Percentiles rank a stretch among this genome's conserved stretches.
phyloP scores from a whole-genome alignment of 2,329 filamentous ascomycete genomes.

The Trichoderma aggressivum region DNA sequence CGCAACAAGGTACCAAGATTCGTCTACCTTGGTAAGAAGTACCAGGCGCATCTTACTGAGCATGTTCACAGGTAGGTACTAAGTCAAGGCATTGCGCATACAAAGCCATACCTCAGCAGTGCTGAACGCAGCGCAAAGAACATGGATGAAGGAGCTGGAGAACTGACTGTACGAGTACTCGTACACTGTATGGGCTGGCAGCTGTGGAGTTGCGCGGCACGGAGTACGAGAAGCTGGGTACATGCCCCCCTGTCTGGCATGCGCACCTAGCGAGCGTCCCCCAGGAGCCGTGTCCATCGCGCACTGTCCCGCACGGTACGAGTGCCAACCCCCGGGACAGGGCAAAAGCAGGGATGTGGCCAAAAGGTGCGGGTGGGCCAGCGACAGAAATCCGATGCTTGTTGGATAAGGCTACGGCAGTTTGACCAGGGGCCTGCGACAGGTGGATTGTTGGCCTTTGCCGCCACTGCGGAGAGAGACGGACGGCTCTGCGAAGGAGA shows the following conservation, averaged over 20 bases:
- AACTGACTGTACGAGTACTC: not conserved
- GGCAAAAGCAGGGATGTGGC: not conserved
- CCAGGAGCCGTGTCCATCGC: not conserved
- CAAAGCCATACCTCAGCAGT: not conserved
- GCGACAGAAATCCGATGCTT: slow-evolving; percentile 6
- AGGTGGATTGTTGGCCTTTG: not conserved
- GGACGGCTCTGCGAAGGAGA: slow-evolving; percentile 17
- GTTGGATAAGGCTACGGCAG: slow-evolving; percentile 21
- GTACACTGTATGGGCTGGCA: not conserved
- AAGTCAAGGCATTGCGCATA: not conserved
- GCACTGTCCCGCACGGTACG: not conserved
- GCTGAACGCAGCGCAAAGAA: not conserved
- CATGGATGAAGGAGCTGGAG: not conserved
- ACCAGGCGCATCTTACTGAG: no score
- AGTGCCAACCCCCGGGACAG: not conserved
- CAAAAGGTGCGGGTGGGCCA: not conserved
- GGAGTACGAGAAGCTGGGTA: slow-evolving; percentile 2
- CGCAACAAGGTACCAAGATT: no score
- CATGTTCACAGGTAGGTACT: no score
- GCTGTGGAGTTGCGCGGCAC: not conserved
- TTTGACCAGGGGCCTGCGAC: slow-evolving; percentile 16
- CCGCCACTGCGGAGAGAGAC: slow-evolving; percentile 17
- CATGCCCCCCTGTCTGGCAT: slow-evolving; percentile 6
- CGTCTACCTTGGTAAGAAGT: not conserved
- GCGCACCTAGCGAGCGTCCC: not conserved